Conservation (phyloP, 805 yeast genomes). For the Zygosaccharomyces rouxii region DNA sequence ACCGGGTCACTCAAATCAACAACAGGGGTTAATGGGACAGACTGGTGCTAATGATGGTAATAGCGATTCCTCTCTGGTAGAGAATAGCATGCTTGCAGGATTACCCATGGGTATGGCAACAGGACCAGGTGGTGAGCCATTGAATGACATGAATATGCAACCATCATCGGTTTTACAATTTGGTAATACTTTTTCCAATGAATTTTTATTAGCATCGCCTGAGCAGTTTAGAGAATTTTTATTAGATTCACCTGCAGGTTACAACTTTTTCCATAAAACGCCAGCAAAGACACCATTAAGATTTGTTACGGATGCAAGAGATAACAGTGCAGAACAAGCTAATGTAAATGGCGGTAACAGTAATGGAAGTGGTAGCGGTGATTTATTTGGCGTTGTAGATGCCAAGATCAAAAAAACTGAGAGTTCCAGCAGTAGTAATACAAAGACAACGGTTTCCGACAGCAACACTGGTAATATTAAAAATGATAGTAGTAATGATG, state of each 20-base stretch:
- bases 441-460: not conserved
- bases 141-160: constrained; percentile 33
- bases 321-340: not conserved
- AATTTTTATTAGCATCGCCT: constrained; percentile 34
- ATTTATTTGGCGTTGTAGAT: not conserved
- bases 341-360: not conserved
- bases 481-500: constrained; percentile 4
- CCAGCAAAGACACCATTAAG: constrained; percentile 36
- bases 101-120: constrained; percentile 8
- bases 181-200: constrained; percentile 24
- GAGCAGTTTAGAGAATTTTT: constrained; percentile 35
- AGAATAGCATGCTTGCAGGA: constrained; percentile 26
- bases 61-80: constrained; percentile 26
- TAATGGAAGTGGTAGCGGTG: not conserved
- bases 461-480: constrained; percentile 1
- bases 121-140: constrained; percentile 16
- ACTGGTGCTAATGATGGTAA: constrained; percentile 6
- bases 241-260: constrained; percentile 33
- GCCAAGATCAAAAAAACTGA: not conserved
- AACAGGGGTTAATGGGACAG: not conserved
- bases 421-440: constrained; percentile 8
- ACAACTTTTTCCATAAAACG: constrained; percentile 32
- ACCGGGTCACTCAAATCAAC: not conserved
- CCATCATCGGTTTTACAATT: constrained; percentile 34
- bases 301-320: constrained; percentile 24